Conservation (phyloP, 106 monocot genomes). For the Dioscorea zingiberensis region DNA sequence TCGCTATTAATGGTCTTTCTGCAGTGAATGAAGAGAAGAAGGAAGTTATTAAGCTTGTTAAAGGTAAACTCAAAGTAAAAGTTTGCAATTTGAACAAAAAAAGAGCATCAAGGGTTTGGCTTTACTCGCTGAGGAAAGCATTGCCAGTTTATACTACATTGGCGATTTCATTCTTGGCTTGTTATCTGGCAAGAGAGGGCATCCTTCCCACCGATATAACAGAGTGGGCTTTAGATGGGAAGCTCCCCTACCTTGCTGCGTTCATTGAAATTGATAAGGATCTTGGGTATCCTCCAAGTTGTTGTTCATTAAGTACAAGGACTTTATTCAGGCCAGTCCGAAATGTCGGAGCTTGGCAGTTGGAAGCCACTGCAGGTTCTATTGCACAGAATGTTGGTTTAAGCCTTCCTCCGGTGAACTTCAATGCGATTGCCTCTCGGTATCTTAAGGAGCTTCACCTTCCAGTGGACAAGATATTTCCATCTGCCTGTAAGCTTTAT, state of each 20-base stretch:
- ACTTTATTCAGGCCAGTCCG: conserved; percentile 60
- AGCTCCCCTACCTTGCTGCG: conserved; percentile 71
- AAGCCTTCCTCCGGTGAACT: conserved; percentile 76
- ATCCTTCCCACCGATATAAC: conserved; percentile 76
- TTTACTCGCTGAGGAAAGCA: conserved; percentile 39
- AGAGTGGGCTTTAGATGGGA: conserved; percentile 62
- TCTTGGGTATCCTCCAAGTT: conserved; percentile 35
- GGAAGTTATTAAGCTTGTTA: conserved; percentile 2
- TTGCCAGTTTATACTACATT: conserved; percentile 74
- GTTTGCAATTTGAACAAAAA: conserved; percentile 18
- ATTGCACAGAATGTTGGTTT: conserved; percentile 60
- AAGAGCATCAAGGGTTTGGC: conserved; percentile 27
- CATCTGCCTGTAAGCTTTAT: conserved; percentile 57
- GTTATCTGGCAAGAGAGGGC: conserved; percentile 68
- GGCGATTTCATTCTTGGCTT: conserved; percentile 61
- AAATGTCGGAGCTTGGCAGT: conserved; percentile 48
- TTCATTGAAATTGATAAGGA: conserved; percentile 50
- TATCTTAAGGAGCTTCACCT: conserved; percentile 56
- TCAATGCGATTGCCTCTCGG: conserved; percentile 58
- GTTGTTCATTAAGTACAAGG: conserved; percentile 36
- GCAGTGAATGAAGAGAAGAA: conserved; percentile 19
- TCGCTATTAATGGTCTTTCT: not conserved
- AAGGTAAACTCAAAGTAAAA: conserved; percentile 10
- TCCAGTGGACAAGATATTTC: conserved; percentile 61
- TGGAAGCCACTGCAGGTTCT: conserved; percentile 63